A percentile compares a stretch with the other conserved stretches of the same genome.
phyloP scores from a whole-genome alignment of 1,284 basidiomycete genomes.

The Trichosporon inkin region DNA sequence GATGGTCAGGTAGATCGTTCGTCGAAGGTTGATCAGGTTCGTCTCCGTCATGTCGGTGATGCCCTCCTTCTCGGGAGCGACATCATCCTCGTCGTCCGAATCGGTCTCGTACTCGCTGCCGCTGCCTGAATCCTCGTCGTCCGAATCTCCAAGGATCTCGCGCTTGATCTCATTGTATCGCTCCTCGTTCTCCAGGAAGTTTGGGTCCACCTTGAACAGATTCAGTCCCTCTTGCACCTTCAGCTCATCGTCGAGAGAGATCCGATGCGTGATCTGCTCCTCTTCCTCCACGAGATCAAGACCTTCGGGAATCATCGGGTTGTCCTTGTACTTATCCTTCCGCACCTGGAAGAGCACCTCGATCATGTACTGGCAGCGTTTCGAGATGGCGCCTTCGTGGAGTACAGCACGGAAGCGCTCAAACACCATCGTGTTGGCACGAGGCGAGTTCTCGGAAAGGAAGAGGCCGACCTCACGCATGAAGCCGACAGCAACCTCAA shows the following conservation, averaged over 20 bases:
- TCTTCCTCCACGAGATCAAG: conserved; percentile 97
- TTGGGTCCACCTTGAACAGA: conserved; percentile 90
- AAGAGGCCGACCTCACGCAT: conserved; percentile 96
- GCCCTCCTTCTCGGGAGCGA: conserved; percentile 69
- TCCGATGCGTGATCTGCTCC: conserved; percentile 90
- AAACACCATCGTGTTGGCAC: conserved; percentile 86
- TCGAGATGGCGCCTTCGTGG: conserved; percentile 90
- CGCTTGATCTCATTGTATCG: conserved; percentile 86
- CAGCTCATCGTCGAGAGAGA: conserved; percentile 86
- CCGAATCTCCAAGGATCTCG: conserved; percentile 78
- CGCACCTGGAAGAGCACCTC: conserved; percentile 97
- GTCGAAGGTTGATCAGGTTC: conserved; percentile 88
- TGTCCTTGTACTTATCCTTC: conserved; percentile 98
- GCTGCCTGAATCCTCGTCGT: conserved; percentile 58
- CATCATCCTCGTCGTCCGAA: conserved; percentile 60
- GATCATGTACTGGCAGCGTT: conserved; percentile 99
- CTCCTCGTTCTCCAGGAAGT: conserved; percentile 86
- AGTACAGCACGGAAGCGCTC: conserved; percentile 95
- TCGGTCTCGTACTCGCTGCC: conserved; percentile 64
- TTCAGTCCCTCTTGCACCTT: conserved; percentile 92
- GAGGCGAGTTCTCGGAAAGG: conserved; percentile 87
- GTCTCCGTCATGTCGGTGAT: conserved; percentile 95
- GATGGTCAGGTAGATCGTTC: conserved; percentile 94
- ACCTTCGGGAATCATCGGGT: conserved; percentile 86
- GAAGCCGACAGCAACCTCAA: conserved; percentile 96